phyloP scores from a whole-genome alignment of 2,329 filamentous ascomycete species.

The Diplodia seriata region DNA sequence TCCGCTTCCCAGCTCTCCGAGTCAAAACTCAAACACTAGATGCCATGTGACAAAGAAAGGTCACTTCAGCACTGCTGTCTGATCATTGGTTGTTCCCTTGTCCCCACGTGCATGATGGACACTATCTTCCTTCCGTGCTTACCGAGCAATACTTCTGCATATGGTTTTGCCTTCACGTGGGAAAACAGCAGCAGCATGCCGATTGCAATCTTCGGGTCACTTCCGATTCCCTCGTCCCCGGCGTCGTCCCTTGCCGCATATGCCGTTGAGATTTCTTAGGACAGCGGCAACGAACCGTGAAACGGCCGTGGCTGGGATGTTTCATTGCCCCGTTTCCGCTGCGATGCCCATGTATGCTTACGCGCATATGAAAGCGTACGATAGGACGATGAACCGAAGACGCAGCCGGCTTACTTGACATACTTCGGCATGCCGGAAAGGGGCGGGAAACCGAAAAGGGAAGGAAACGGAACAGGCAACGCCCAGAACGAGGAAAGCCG shows the following conservation, averaged over 20 bases:
- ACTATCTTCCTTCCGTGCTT: neutral
- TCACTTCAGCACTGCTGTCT: neutral
- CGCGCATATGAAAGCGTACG: conserved; percentile 5
- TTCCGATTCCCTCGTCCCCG: neutral
- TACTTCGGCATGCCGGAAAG: neutral
- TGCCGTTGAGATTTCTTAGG: neutral
- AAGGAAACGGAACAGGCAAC: neutral
- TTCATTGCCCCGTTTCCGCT: neutral
- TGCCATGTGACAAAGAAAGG: neutral
- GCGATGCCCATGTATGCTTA: conserved; percentile 14
- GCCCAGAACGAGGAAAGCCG: conserved; percentile 4
- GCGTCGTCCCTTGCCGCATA: neutral
- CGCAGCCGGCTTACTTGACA: conserved; percentile 16
- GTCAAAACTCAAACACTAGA: neutral
- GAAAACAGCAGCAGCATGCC: neutral
- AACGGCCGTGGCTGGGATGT: neutral
- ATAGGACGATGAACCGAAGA: neutral
- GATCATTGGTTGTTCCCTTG: neutral
- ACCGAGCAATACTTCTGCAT: neutral
- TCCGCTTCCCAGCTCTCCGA: neutral
- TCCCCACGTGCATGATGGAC: neutral
- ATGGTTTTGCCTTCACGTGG: neutral
- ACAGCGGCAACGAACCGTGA: neutral
- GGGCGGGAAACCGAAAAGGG: neutral
- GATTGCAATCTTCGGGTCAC: neutral